Evolutionary conservation across 495 filamentous ascomycete genomes (phyloP), one percentile per base, ranked within the genome.

Genomic region (Collariella sp.): DNA sequence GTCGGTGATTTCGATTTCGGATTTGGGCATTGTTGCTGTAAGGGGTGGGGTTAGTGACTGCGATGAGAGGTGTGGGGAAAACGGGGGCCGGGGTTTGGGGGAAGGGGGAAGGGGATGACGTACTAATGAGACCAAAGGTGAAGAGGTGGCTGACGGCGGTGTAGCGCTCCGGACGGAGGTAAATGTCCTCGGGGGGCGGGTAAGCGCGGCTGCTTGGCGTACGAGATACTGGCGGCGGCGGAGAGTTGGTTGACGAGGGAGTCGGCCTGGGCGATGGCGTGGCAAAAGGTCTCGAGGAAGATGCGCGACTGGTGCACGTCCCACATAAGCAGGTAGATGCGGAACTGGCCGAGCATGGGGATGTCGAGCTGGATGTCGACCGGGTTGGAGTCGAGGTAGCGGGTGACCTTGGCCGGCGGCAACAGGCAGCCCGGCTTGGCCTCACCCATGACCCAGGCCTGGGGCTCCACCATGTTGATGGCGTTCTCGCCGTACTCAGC

Each of bases 321-420:
- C 40, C 76, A 77, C 12, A 79, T 76, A 43, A 87, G 75, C 50
- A 87, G 74, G 63, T 81, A 86, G 20, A 87, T 72, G 19, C 81
- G 74, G 69, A 87, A 88, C 57, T 87, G 85, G 11, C 83, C 77
- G 5, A 86, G 64, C 56, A 84, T 71, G 1, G 85, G 83, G n/a
- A 87, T 83, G 59, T 87, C 83, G 5, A 86, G 76, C 60, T 88
- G 83, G 23, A 87, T 71, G 54, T 87, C 80, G 20, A 88, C 79
- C 1, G 83, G 83, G 54, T 87, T 88, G 5, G 82, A 78, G 58
- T 86, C 85, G 44, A 86, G 72, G 58, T 81, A 87, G 15, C 84
- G 71, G 0, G 81, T 83, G 7, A 83, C 84, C 62, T 78, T 82
- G 18, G 79, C 77, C 10, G 84, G 83, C 7, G 76, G 72, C 23